phyloP scores from a whole-genome alignment of 2,329 filamentous ascomycete genomes.

The Talaromyces marneffei region DNA sequence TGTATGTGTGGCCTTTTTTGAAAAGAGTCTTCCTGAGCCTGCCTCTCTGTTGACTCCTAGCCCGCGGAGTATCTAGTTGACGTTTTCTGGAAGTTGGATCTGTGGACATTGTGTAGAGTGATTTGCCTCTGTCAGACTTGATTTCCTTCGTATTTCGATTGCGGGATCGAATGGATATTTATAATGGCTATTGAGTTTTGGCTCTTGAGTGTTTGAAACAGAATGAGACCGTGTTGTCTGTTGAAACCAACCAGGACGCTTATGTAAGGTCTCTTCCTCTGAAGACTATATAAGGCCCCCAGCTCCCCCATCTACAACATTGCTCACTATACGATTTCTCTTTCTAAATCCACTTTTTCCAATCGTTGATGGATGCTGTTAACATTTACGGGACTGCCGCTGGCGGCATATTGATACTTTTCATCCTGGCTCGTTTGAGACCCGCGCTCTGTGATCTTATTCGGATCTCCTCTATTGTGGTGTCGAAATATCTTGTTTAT shows the following conservation, averaged over 20 bases:
- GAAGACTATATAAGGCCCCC: not conserved
- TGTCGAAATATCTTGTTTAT: slow-evolving; percentile 15
- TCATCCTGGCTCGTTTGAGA: not conserved
- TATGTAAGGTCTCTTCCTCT: not conserved
- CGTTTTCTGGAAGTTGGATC: not conserved
- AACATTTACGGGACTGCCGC: not conserved
- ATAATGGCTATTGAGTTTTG: not conserved
- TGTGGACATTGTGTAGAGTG: not conserved
- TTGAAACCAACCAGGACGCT: not conserved
- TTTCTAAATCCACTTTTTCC: not conserved
- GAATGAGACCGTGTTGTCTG: not conserved
- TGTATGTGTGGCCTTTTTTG: not conserved
- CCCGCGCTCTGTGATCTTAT: not conserved
- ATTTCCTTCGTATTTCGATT: not conserved
- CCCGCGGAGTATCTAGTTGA: not conserved
- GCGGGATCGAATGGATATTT: not conserved
- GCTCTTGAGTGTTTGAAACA: not conserved
- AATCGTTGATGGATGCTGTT: not conserved
- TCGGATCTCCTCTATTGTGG: not conserved
- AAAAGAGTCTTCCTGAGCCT: slow-evolving; percentile 2
- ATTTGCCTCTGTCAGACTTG: not conserved
- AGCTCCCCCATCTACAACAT: not conserved
- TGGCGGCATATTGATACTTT: not conserved
- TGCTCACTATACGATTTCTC: not conserved
- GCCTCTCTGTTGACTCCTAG: not conserved